phyloP scores from a whole-genome alignment of 345 rosid genomes.

The Brassica incana region DNA sequence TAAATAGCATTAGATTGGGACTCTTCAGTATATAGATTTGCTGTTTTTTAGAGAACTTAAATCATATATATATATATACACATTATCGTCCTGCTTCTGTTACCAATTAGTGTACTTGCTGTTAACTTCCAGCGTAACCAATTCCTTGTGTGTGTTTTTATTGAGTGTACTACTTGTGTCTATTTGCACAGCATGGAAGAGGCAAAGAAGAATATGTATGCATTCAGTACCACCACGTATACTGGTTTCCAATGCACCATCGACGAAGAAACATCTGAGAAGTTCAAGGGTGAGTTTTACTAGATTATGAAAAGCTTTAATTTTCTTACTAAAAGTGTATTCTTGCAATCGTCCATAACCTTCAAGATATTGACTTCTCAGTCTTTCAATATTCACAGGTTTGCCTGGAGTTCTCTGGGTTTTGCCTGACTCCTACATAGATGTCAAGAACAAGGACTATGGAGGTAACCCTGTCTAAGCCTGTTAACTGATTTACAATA shows the following conservation, averaged over 20 bases:
- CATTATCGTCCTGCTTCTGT: too few species aligned
- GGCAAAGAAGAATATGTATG: constrained; percentile 95
- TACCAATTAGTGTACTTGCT: not conserved
- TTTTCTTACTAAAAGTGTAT: not conserved
- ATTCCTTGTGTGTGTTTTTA: not conserved
- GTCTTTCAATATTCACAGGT: too few species aligned
- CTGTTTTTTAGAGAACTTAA: too few species aligned
- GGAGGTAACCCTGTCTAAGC: not conserved
- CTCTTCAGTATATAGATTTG: too few species aligned
- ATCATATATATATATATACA: too few species aligned
- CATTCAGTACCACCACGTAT: constrained; percentile 90
- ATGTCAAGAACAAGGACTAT: not conserved
- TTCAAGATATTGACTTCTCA: too few species aligned
- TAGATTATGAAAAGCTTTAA: not conserved
- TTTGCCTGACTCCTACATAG: not conserved
- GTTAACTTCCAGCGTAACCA: constrained; percentile 43
- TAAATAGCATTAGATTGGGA: too few species aligned
- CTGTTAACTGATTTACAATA: not conserved
- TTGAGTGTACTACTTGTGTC: constrained; percentile 1
- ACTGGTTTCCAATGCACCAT: constrained; percentile 95
- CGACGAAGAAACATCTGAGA: constrained; percentile 81
- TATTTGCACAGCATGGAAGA: constrained; percentile 74
- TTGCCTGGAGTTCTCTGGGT: not conserved
- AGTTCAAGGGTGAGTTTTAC: constrained; percentile 75
- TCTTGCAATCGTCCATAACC: too few species aligned